These are phyloP conservation scores for Schwanniomyces occidentalis DNA, from an alignment of 805 yeast species.

Conservation along the genomic window DNA sequence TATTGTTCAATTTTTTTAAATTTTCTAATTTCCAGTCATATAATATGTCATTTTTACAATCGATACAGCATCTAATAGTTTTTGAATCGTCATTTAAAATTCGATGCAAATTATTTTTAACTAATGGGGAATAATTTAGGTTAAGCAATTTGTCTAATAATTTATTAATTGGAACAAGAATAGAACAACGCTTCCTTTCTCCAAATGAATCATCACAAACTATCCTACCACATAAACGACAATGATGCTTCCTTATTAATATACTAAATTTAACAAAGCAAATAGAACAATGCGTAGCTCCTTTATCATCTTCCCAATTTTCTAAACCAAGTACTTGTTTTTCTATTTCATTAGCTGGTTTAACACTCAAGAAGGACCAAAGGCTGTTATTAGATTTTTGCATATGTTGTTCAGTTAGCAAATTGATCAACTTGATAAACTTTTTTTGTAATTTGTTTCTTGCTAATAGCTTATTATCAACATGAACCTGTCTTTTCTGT, in stretches of 20 bases:
- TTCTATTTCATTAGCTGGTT: constrained; percentile 9
- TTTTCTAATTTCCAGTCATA: constrained; percentile 42
- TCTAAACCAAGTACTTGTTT: constrained; percentile 39
- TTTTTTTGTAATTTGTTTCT: constrained; percentile 63
- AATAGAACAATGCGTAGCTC: constrained; percentile 55
- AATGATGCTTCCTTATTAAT: constrained; percentile 78
- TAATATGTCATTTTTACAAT: constrained; percentile 66
- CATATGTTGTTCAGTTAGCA: constrained; percentile 19
- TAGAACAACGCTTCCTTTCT: constrained; percentile 61
- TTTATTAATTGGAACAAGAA: constrained; percentile 57
- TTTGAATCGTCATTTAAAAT: constrained; percentile 15
- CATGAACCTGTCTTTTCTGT: constrained; percentile 37
- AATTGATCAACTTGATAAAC: constrained; percentile 46
- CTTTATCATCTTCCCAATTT: constrained; percentile 60
- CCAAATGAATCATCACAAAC: constrained; percentile 66
- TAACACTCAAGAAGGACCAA: not conserved
- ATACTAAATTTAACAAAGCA: constrained; percentile 62
- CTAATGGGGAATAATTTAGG: constrained; percentile 33
- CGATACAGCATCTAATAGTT: constrained; percentile 61
- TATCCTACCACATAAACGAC: constrained; percentile 81
- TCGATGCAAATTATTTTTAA: constrained; percentile 16
- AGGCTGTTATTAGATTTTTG: constrained; percentile 4
- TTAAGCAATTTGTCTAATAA: constrained; percentile 38
- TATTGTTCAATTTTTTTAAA: constrained; percentile 7
- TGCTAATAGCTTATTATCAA: constrained; percentile 52